These are phyloP conservation scores for Bondarzewia mesenterica DNA, from an alignment of 1,284 basidiomycete genomes.

Conservation along the genomic window DNA sequence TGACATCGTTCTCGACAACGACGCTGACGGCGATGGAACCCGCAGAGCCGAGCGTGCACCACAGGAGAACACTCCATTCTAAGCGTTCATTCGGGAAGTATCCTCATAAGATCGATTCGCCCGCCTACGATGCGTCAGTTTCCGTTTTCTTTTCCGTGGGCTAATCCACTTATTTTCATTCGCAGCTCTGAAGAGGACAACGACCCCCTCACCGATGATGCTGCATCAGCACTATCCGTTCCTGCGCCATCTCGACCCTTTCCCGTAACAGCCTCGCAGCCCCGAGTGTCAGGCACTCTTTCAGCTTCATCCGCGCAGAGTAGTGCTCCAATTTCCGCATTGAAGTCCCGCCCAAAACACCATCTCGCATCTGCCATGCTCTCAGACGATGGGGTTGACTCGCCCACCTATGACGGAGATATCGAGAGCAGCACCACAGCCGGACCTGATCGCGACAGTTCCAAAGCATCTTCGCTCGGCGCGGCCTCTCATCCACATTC, in stretches of 20 bases:
- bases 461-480: conserved; percentile 16
- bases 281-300: conserved; percentile 10
- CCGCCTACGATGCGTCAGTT: conserved; percentile 59
- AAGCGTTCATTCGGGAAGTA: conserved; percentile 64
- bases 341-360: conserved; percentile 29
- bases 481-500: conserved; percentile 24
- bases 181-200: conserved; percentile 68
- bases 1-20: not conserved
- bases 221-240: conserved; percentile 42
- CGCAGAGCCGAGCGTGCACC: conserved; percentile 21
- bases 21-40: conserved; percentile 20
- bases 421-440: conserved; percentile 74
- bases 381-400: conserved; percentile 70
- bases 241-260: conserved; percentile 19
- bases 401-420: conserved; percentile 86
- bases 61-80: conserved; percentile 43
- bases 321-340: conserved; percentile 8
- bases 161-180: not conserved
- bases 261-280: conserved; percentile 19
- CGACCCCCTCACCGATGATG: conserved; percentile 72
- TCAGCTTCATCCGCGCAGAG: not conserved
- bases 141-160: not conserved
- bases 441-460: conserved; percentile 27
- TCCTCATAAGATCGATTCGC: conserved; percentile 53
- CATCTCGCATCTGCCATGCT: conserved; percentile 44